Evolutionary conservation across 192 early-diverging fungal species (phyloP).

Genomic region (Coemansia sp.): DNA sequence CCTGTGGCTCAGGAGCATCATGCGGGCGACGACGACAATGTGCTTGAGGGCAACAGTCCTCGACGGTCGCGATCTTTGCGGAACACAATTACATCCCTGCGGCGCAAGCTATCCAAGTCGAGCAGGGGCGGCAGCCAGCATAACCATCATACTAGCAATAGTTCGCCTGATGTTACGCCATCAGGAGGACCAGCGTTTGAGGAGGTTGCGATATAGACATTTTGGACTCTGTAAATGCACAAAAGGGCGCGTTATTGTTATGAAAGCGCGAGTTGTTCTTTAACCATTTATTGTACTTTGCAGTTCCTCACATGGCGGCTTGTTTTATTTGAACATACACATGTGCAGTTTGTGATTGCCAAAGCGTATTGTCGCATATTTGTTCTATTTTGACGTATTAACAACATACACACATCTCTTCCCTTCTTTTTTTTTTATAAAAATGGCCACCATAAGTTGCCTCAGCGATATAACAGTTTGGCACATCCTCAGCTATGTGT

Average conservation of each 20-base stretch:
- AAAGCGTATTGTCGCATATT: no score
- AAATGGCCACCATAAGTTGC: no score
- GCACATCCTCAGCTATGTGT: no score
- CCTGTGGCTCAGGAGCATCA: constrained; percentile 16
- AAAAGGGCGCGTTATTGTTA: background rate
- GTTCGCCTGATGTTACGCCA: constrained; percentile 22
- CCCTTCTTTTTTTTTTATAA: no score
- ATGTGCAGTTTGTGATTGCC: no score
- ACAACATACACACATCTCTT: no score
- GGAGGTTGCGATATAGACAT: constrained; percentile 6
- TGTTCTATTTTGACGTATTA: no score
- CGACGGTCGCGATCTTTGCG: constrained; percentile 43
- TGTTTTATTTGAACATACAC: no score
- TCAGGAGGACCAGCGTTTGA: constrained; percentile 8
- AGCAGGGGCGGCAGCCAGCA: constrained; percentile 26
- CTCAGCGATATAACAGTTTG: no score
- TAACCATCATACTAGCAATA: constrained; percentile 1
- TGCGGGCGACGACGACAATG: constrained; percentile 1
- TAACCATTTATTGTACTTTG: background rate
- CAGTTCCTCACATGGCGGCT: no score
- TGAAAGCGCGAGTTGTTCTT: background rate
- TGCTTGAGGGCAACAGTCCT: constrained; percentile 20
- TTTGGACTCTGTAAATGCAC: no score
- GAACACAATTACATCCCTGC: constrained; percentile 49
- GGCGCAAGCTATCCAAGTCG: constrained; percentile 42